These are phyloP conservation scores for Populus alba DNA, from an alignment of 345 rosid species.

Conservation along the genomic window DNA sequence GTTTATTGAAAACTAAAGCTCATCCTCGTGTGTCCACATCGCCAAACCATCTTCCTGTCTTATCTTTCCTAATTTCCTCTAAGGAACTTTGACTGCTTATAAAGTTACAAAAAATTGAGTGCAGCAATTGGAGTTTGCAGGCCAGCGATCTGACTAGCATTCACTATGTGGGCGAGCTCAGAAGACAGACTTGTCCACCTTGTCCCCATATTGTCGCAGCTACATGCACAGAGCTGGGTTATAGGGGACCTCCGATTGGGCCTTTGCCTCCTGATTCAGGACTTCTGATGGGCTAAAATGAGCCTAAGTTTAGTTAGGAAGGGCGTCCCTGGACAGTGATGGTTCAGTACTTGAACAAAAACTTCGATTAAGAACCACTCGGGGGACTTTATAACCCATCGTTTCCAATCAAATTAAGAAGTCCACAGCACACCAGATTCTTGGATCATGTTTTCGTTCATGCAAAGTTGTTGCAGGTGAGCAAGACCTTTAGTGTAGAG, in stretches of 20 bases:
- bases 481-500: not conserved
- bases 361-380: not conserved
- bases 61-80: not conserved
- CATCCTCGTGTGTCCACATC: not conserved
- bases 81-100: not conserved
- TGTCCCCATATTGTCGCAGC: constrained; percentile 4
- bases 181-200: not conserved
- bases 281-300: constrained; percentile 7
- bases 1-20: too few relatives aligned
- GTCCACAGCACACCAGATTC: not conserved
- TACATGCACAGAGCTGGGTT: constrained; percentile 8
- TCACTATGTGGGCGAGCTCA: not conserved
- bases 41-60: constrained; percentile 2
- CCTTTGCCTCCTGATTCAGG: constrained; percentile 6
- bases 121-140: constrained; percentile 1
- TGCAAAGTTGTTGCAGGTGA: not conserved
- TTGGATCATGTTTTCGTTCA: not conserved
- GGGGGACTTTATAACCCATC: not conserved
- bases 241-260: not conserved
- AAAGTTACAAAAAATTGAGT: not conserved
- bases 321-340: not conserved
- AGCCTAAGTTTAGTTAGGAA: not conserved
- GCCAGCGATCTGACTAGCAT: not conserved
- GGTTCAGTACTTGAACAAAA: not conserved
- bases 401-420: not conserved